phyloP scores from a whole-genome alignment of 148 eudicot species.

The Simmondsia chinensis region DNA sequence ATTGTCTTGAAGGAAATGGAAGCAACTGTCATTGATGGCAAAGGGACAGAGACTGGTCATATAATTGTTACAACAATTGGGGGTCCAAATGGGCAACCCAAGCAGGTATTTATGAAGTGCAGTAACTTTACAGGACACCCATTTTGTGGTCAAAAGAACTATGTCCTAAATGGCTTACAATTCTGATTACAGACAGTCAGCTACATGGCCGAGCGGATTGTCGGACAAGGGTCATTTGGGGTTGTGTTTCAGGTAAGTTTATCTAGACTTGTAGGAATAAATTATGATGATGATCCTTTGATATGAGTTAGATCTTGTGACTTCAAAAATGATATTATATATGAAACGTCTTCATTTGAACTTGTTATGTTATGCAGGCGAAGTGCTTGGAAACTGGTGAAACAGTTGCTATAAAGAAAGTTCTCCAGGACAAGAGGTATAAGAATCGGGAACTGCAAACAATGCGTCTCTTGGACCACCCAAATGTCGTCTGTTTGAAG shows the following conservation, averaged over 20 bases:
- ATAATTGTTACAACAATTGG: conserved; percentile 83
- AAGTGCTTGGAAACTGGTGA: conserved; percentile 74
- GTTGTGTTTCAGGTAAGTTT: conserved; percentile 69
- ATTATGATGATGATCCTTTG: too few species aligned
- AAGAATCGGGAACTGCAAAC: conserved; percentile 83
- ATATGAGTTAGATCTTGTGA: too few species aligned
- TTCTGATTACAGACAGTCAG: conserved; percentile 51
- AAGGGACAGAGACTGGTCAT: conserved; percentile 79
- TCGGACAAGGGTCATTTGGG: conserved; percentile 89
- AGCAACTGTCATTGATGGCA: conserved; percentile 58
- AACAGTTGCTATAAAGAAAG: conserved; percentile 71
- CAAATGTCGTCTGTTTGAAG: conserved; percentile 60
- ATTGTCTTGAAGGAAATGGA: conserved; percentile 60
- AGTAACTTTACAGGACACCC: not conserved
- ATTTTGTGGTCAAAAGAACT: not conserved
- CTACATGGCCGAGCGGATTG: conserved; percentile 86
- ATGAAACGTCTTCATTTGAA: not conserved
- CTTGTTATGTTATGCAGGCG: conserved; percentile 27
- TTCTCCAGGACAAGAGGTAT: conserved; percentile 80
- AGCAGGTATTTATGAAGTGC: conserved; percentile 41
- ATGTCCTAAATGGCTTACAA: not conserved
- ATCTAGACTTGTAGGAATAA: too few species aligned
- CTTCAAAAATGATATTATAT: too few species aligned
- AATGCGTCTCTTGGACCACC: conserved; percentile 70
- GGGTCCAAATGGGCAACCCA: conserved; percentile 68